Conservation (phyloP, 139 green algal genomes). For the Chlamydomonas eustigma region DNA sequence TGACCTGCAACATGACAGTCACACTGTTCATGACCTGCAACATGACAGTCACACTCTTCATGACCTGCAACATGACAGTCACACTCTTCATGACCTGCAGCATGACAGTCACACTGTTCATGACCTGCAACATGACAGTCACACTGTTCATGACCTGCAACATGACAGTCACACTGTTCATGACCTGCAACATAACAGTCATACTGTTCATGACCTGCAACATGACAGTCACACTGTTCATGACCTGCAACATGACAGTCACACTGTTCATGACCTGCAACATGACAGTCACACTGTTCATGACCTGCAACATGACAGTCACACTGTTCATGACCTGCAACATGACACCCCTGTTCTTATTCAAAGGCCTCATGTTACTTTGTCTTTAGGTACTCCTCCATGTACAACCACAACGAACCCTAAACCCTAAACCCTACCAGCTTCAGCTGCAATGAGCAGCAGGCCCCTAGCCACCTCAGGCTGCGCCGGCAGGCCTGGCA, state of each 20-base stretch:
- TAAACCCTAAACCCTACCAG: slow-evolving; percentile 1
- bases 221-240: neutral
- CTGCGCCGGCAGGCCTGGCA: neutral
- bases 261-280: neutral
- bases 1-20: neutral
- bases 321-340: neutral
- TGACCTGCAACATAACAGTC: neutral
- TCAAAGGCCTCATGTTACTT: too few relatives aligned
- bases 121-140: neutral
- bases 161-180: too few relatives aligned
- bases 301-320: neutral
- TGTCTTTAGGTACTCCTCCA: too few relatives aligned
- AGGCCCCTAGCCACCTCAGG: neutral
- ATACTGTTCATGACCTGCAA: neutral
- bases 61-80: too few relatives aligned
- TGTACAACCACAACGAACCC: neutral
- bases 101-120: neutral
- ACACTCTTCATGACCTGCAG: neutral
- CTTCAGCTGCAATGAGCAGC: neutral
- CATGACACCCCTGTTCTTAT: neutral
- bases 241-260: neutral
- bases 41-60: neutral
- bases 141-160: neutral
- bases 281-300: neutral
- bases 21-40: neutral